Conservation (phyloP, 495 filamentous ascomycete species). For the Podospora sp. region DNA sequence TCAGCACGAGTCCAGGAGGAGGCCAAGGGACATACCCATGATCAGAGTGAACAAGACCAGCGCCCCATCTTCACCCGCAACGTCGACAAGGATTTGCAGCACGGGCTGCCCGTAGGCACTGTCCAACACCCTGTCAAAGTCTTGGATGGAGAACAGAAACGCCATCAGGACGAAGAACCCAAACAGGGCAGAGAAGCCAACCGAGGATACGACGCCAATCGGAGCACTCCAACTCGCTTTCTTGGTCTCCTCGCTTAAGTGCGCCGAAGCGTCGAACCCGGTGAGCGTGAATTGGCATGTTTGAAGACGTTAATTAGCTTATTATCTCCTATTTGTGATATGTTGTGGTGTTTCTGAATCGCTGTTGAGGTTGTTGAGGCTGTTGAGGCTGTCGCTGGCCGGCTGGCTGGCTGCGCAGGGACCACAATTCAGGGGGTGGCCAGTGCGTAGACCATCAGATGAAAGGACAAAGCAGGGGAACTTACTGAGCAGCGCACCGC, state of each 20-base stretch:
- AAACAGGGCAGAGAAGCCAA: slow-evolving; percentile 60
- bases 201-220: slow-evolving; percentile 61
- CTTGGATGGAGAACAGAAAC: slow-evolving; percentile 62
- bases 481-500: slow-evolving; percentile 57
- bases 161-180: slow-evolving; percentile 65
- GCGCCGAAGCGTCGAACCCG: slow-evolving; percentile 61
- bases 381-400: slow-evolving; percentile 52
- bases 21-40: slow-evolving; percentile 37
- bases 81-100: slow-evolving; percentile 59
- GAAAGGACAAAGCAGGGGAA: too few relatives aligned
- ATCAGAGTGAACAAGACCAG: slow-evolving; percentile 59
- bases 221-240: slow-evolving; percentile 64
- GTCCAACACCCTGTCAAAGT: slow-evolving; percentile 50
- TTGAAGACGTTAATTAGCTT: too few relatives aligned
- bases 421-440: too few relatives aligned
- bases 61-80: slow-evolving; percentile 58
- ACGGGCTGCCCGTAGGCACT: slow-evolving; percentile 55
- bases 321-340: too few relatives aligned
- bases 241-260: slow-evolving; percentile 62
- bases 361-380: slow-evolving; percentile 3
- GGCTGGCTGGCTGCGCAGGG: too few relatives aligned
- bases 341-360: too few relatives aligned
- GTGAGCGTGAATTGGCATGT: too few relatives aligned
- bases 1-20: not conserved
- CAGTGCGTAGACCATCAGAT: too few relatives aligned